Base-by-base conservation (phyloP, 768 basidiomycete genomes). In the Pleurotus ostreatus region DNA sequence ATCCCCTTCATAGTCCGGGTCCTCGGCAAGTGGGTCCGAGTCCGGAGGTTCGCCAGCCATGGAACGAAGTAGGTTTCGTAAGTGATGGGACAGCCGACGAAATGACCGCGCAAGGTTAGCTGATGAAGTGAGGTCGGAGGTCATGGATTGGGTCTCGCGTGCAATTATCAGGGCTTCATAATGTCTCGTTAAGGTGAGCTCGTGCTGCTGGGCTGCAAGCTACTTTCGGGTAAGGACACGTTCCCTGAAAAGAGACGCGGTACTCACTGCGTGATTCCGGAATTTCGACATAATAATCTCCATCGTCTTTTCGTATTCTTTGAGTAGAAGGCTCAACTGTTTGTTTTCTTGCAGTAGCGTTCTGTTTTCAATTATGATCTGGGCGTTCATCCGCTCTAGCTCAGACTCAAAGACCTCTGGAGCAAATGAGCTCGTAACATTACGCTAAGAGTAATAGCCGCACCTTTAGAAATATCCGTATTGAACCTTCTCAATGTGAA, bases 201-300 rank as follows among this genome's bases (percentile, higher is more conserved):
- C 92, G 65, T 98, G 93, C 59, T 89, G 88, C 65, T 94, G 91
- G 0, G 94, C 89, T n/a, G 94, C 92, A 59, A 89, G 73, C 94
- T 98, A 39, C 49, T 47, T 46, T 26, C 48, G 56, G 37, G 25
- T 54, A 58, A 49, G 57, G 34, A 47, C 49, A 52, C 55, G 59
- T 34, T n/a, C 18, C 56, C 56, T 45, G n/a, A 51, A 57, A 51
- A 38, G 15, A 34, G 22, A 12, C 5, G 46, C 34, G 57, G 46
- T 46, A 79, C 92, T 65, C 64, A 96, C 94, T 11, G 92, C 86
- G 66, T 98, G 89, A 57, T 86, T 88, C 57, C 95, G 81, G 68
- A 98, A 98, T 72, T 98, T 98, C 51, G 85, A 74, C 97, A 99
- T 98, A 67, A 98, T 91, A 25, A 86, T 94, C 63, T 98, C 95